Conservation (phyloP, 73 alveolate genomes). For the Paramecium caudatum region DNA sequence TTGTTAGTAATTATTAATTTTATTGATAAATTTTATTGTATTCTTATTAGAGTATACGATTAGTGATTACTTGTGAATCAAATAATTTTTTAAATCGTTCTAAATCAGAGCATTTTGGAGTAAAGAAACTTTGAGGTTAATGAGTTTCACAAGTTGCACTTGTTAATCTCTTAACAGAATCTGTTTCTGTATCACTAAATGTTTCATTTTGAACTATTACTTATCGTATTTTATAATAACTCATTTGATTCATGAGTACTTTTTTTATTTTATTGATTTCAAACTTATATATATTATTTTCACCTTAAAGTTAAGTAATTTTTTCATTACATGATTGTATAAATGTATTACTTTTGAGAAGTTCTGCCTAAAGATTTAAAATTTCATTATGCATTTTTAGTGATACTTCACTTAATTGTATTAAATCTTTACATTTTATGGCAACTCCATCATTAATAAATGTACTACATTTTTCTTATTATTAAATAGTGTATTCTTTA, state of each 20-base stretch:
- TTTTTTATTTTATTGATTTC: not conserved
- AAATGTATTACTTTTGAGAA: constrained; percentile 8
- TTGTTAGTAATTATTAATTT: constrained; percentile 13
- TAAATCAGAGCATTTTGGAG: not conserved
- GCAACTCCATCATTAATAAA: constrained; percentile 36
- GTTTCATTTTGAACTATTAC: too few species aligned
- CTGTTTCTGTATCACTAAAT: constrained; percentile 10
- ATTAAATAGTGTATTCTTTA: constrained; percentile 39
- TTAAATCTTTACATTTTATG: not conserved
- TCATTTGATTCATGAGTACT: not conserved
- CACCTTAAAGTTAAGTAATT: not conserved
- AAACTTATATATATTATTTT: not conserved
- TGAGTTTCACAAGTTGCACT: not conserved
- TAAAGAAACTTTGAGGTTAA: not conserved
- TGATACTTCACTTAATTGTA: constrained; percentile 37
- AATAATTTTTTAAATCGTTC: constrained; percentile 36
- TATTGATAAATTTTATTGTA: constrained; percentile 23
- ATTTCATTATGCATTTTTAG: constrained; percentile 23
- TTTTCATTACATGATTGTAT: not conserved
- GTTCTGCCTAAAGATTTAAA: not conserved
- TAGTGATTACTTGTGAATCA: constrained; percentile 12
- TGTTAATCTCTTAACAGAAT: not conserved
- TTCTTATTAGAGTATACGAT: not conserved
- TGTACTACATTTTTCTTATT: not conserved
- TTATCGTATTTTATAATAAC: not conserved